Conservation (phyloP, 352 stramenopile genomes). For the Sclerospora graminicola region DNA sequence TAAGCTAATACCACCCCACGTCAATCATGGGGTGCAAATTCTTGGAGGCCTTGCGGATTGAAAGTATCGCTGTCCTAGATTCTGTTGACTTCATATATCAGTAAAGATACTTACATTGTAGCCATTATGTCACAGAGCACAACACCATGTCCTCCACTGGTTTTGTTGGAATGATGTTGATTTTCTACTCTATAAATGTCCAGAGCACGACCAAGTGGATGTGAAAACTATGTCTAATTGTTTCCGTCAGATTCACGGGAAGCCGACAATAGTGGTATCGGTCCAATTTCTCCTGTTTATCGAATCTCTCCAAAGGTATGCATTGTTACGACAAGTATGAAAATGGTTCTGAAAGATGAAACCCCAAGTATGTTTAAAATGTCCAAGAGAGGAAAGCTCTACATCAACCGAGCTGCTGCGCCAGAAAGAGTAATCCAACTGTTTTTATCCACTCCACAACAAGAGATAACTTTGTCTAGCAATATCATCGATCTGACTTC, state of each 20-base stretch:
- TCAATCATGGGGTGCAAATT: constrained; percentile 17
- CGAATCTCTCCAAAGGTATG: constrained; percentile 17
- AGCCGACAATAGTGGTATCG: constrained; percentile 1
- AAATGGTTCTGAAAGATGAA: constrained; percentile 18
- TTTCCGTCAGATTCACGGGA: constrained; percentile 6
- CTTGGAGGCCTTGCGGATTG: constrained; percentile 37
- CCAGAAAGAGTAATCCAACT: not conserved
- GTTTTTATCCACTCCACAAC: not conserved
- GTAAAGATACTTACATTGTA: no score
- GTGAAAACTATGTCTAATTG: constrained; percentile 2
- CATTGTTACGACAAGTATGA: constrained; percentile 16
- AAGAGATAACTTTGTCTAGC: not conserved
- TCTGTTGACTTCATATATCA: not conserved
- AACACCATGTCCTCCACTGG: constrained; percentile 12
- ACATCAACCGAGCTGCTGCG: constrained; percentile 3
- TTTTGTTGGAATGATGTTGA: constrained; percentile 19
- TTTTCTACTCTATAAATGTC: constrained; percentile 2
- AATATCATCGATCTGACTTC: constrained; percentile 30
- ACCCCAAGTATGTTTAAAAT: no score
- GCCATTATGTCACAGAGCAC: constrained; percentile 10
- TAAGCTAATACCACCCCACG: constrained; percentile 1
- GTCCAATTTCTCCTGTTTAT: constrained; percentile 14
- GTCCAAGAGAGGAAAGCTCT: not conserved
- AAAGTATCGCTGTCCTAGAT: constrained; percentile 27
- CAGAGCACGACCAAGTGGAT: constrained; percentile 13